Conservation (phyloP, 768 basidiomycete species). For the Collybia nuda region DNA sequence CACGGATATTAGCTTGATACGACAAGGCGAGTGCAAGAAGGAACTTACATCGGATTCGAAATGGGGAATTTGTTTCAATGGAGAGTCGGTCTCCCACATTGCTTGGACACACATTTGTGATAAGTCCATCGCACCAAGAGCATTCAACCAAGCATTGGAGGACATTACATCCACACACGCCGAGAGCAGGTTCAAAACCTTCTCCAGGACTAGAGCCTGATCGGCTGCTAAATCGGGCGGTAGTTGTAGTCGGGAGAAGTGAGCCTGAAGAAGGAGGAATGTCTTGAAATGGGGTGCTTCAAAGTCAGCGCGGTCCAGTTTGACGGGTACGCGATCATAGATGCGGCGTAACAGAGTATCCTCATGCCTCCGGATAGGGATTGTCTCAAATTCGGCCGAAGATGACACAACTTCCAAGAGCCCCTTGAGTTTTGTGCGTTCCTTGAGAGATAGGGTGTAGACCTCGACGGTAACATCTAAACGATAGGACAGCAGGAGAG, state of each 20-base stretch:
- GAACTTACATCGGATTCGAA: slow-evolving; percentile 81
- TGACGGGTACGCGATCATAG: slow-evolving; percentile 96
- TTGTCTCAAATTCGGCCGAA: slow-evolving; percentile 92
- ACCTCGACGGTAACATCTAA: slow-evolving; percentile 95
- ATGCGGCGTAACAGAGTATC: slow-evolving; percentile 81
- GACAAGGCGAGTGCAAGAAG: background rate
- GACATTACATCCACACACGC: slow-evolving; percentile 99
- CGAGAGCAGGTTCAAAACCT: slow-evolving; percentile 86
- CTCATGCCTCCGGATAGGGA: slow-evolving; percentile 96
- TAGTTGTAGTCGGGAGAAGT: slow-evolving; percentile 90
- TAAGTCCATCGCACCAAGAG: slow-evolving; percentile 95
- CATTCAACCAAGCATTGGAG: slow-evolving; percentile 93
- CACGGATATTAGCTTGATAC: background rate
- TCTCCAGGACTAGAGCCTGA: slow-evolving; percentile 83
- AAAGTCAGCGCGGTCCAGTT: slow-evolving; percentile 79
- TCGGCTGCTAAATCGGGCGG: slow-evolving; percentile 94
- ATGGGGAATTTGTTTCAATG: slow-evolving; percentile 94
- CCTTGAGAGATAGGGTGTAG: slow-evolving; percentile 92
- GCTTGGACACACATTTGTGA: slow-evolving; percentile 99
- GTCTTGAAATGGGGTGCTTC: slow-evolving; percentile 98
- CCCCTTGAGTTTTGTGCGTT: slow-evolving; percentile 95
- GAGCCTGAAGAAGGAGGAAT: slow-evolving; percentile 93
- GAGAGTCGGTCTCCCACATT: slow-evolving; percentile 96
- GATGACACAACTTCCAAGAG: slow-evolving; percentile 96
- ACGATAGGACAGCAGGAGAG: slow-evolving; percentile 8